Evolutionary conservation across 2,329 filamentous ascomycete genomes (phyloP).

Genomic region (Curvularia verruculosa): DNA sequence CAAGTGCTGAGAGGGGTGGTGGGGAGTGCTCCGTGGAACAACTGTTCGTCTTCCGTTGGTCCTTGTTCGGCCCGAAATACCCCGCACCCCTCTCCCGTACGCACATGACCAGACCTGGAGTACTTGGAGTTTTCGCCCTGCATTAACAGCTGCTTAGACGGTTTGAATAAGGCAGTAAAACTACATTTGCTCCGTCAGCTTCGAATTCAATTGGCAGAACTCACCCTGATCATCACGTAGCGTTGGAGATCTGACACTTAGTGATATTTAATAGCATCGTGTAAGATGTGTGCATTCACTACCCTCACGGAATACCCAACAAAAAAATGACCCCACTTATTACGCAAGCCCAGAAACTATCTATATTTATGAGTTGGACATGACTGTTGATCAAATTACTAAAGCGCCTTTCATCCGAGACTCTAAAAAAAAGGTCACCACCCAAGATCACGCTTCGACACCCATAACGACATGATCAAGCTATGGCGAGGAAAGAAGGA

Average conservation of each 20-base stretch:
- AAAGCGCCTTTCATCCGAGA: background rate
- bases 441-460: background rate
- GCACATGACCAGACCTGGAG: background rate
- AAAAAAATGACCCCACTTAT: background rate
- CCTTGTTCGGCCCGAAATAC: slow-evolving; percentile 2
- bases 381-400: background rate
- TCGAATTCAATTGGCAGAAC: background rate
- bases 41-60: background rate
- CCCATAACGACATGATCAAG: background rate
- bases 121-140: background rate
- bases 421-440: background rate
- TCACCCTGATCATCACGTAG: background rate
- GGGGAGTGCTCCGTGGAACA: slow-evolving; percentile 11
- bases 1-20: slow-evolving; percentile 12
- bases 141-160: background rate
- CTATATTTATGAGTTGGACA: background rate
- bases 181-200: background rate
- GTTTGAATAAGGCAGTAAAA: background rate
- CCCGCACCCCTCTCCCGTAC: slow-evolving; percentile 2
- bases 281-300: background rate
- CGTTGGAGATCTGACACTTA: background rate
- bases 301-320: background rate
- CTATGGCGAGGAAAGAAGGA: background rate
- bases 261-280: background rate
- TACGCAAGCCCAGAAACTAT: background rate